Base-by-base conservation (phyloP, 164 flowering plant species). In the Nymphaea colorata region DNA sequence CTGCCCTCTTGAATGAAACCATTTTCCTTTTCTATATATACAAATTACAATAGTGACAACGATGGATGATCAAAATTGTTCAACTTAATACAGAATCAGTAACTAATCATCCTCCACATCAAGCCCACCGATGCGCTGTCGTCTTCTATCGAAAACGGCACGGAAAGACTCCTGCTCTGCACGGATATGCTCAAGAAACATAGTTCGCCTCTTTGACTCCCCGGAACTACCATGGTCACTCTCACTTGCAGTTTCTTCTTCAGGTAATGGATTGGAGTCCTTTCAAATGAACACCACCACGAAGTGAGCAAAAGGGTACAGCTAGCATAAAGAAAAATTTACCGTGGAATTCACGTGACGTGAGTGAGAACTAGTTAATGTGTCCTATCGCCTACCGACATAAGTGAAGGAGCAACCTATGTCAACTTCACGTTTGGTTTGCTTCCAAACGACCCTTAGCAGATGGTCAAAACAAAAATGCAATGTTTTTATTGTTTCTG, bases 81-180 rank as follows among this genome's bases (percentile, higher is more conserved):
- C 36, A 25, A 25, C 36, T 25, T 25, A 25, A 25, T 25, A 25
- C 36, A 25, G 0, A 25, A 25, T 25, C 36, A 25, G 36, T 25
- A 0, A 44, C 41, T 73, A 87, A 42, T 87, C 89, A 41, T 88
- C 96, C 0, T 85, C 91, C 57, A 61, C 62, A 53, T 72, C 81
- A 51, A 88, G 78, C 43, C 90, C 86, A 45, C 83, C 80, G 18
- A 93, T 83, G 47, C 89, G 82, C 57, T 85, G 97, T n/a, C 83
- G 80, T 77, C 92, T 83, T 76, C 84, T 84, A 57, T 87, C 97
- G 75, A 90, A 88, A 41, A 87, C 90, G 41, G 84, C 96, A 78
- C 83, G 81, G 71, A 86, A 91, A 12, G 96, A 90, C 73, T 91
- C 93, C 5, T 75, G 82, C 77, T 91, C 99, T 47, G 93, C 99